Conservation (phyloP, 2,329 filamentous ascomycete species). For the Aureobasidium uvarum region DNA sequence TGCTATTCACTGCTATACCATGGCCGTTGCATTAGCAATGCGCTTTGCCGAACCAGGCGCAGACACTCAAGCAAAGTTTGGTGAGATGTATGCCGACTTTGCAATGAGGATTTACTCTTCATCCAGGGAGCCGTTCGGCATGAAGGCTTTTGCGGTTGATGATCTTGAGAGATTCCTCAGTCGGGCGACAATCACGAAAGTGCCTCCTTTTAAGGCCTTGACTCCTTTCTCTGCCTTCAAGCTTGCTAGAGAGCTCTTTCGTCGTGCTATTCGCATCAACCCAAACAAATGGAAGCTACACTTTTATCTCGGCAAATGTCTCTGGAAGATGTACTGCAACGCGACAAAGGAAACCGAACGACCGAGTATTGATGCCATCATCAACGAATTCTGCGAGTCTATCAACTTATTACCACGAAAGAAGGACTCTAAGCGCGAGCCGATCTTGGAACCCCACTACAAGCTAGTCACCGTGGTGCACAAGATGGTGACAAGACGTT, state of each 20-base stretch:
- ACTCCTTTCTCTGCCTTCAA: conserved; percentile 63
- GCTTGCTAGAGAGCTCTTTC: conserved; percentile 61
- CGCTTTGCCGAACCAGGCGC: conserved; percentile 55
- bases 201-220: conserved; percentile 57
- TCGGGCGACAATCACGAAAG: conserved; percentile 57
- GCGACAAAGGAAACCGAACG: not conserved
- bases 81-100: conserved; percentile 67
- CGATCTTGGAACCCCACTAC: conserved; percentile 87
- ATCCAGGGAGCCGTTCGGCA: conserved; percentile 64
- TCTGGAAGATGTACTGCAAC: conserved; percentile 64
- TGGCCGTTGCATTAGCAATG: conserved; percentile 64
- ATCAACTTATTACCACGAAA: conserved; percentile 57
- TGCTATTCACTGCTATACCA: conserved; percentile 74
- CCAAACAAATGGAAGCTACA: conserved; percentile 63
- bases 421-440: conserved; percentile 63
- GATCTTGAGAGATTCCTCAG: conserved; percentile 63
- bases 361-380: conserved; percentile 27
- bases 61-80: conserved; percentile 57
- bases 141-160: conserved; percentile 63
- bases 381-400: conserved; percentile 43
- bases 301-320: conserved; percentile 68
- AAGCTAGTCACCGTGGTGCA: conserved; percentile 80
- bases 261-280: conserved; percentile 57
- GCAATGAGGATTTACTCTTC: conserved; percentile 67
- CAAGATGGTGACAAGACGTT: conserved; percentile 65